Percentiles rank a stretch among this genome's conserved stretches.
Conservation (phyloP, 345 rosid species). For the Populus simonii region DNA sequence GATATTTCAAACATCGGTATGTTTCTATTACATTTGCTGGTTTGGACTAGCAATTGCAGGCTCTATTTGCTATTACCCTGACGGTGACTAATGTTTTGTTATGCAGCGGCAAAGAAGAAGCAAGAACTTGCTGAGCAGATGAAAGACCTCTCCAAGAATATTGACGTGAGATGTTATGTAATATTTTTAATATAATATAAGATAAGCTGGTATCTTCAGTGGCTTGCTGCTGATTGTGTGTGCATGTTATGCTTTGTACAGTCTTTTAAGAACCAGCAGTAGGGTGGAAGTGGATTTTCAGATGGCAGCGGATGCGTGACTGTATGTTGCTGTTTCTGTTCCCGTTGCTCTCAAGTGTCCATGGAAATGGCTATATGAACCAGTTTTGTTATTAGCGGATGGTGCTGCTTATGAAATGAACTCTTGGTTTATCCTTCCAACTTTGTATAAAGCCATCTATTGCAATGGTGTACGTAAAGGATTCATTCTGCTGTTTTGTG, state of each 20-base stretch:
- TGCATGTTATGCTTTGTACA: constrained; percentile 16
- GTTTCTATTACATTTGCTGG: background rate
- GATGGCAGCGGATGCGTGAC: background rate
- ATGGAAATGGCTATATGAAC: too few species aligned
- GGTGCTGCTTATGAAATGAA: too few species aligned
- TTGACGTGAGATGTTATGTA: constrained; percentile 28
- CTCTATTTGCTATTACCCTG: background rate
- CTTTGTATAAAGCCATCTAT: too few species aligned
- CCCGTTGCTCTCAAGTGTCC: too few species aligned
- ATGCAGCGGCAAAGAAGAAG: constrained; percentile 53
- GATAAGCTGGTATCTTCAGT: background rate
- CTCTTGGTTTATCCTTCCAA: too few species aligned
- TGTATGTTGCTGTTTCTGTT: background rate
- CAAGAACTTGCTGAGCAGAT: constrained; percentile 56
- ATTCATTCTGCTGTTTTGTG: too few species aligned
- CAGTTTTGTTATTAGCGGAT: too few species aligned
- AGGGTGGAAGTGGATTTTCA: background rate
- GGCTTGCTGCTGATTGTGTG: background rate
- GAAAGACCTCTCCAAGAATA: constrained; percentile 50
- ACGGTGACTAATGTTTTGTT: background rate
- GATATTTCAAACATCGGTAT: constrained; percentile 56
- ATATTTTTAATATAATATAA: background rate
- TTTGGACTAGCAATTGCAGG: background rate
- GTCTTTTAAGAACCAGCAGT: constrained; percentile 33
- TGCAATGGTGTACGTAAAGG: too few species aligned